Conservation (phyloP, 2,329 filamentous ascomycete species). For the Westerdykella ornata region DNA sequence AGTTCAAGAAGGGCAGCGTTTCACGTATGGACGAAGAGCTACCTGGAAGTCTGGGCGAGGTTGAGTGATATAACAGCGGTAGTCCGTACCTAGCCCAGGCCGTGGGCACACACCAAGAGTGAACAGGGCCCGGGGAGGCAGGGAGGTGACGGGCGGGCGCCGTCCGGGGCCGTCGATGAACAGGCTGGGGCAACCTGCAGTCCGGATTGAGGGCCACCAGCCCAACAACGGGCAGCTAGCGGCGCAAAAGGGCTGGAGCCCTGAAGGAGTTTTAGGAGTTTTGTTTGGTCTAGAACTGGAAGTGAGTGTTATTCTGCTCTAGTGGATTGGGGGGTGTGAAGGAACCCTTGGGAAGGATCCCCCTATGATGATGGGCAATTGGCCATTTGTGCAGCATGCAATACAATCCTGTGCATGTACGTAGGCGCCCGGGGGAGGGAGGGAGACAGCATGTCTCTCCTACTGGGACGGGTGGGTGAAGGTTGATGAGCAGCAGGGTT, state of each 20-base stretch:
- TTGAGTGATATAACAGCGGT: conserved; percentile 18
- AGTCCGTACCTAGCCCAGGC: conserved; percentile 11
- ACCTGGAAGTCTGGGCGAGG: conserved; percentile 6
- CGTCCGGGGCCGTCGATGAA: conserved; percentile 17
- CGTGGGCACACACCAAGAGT: conserved; percentile 33
- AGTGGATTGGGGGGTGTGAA: conserved; percentile 15
- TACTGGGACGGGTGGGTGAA: conserved; percentile 15
- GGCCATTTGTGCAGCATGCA: conserved; percentile 20
- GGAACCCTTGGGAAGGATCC: too few relatives aligned
- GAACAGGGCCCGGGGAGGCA: conserved; percentile 12
- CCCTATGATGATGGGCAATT: conserved; percentile 23
- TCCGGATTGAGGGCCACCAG: conserved; percentile 23
- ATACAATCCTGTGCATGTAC: conserved; percentile 1
- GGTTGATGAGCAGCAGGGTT: too few relatives aligned
- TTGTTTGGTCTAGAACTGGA: conserved; percentile 22
- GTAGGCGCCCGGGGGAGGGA: conserved; percentile 5
- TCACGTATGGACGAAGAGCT: conserved; percentile 22
- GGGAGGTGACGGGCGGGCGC: conserved; percentile 16
- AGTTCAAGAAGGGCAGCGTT: conserved; percentile 11
- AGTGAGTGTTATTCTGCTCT: conserved; percentile 15
- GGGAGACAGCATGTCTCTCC: conserved; percentile 24
- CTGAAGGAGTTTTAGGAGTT: too few relatives aligned
- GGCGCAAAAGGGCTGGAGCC: conserved; percentile 14
- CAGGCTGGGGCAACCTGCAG: conserved; percentile 23
- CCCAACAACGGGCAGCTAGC: conserved; percentile 15